A percentile compares a stretch with the other conserved stretches of the same genome.
These are phyloP conservation scores for Pseudogymnoascus sp. DNA, from an alignment of 2,329 filamentous ascomycete species.

Conservation along the genomic window DNA sequence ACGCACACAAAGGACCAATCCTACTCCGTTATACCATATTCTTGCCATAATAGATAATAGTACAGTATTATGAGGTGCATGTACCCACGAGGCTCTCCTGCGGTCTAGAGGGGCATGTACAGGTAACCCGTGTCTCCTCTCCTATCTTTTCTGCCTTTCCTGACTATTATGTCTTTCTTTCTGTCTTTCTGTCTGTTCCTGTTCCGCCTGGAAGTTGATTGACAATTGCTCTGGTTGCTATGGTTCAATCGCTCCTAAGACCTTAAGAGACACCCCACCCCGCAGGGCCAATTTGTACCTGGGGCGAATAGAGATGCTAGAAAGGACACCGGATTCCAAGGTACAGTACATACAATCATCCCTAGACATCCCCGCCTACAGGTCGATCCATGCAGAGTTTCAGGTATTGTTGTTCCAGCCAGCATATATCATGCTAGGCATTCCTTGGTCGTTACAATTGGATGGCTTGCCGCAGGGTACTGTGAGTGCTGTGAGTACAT, in stretches of 20 bases:
- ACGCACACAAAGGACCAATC: background rate
- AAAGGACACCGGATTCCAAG: constrained; percentile 16
- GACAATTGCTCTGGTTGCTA: background rate
- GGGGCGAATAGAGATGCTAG: background rate
- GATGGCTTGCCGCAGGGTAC: constrained; percentile 8
- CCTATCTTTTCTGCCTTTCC: background rate
- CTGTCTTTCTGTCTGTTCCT: background rate
- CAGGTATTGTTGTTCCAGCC: constrained; percentile 8
- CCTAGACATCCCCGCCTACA: constrained; percentile 19
- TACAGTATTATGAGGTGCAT: background rate
- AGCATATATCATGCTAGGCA: constrained; percentile 4
- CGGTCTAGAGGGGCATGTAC: background rate
- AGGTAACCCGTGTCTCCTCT: background rate
- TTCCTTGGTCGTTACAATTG: constrained; percentile 7
- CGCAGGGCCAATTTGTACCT: background rate
- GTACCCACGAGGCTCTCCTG: constrained; percentile 5
- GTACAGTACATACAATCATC: constrained; percentile 19
- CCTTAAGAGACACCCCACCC: background rate
- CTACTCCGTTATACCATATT: background rate
- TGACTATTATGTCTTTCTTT: background rate
- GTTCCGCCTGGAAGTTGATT: background rate
- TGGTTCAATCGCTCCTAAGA: background rate
- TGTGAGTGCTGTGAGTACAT: background rate
- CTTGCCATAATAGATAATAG: background rate
- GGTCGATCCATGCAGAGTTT: constrained; percentile 12